phyloP scores from a whole-genome alignment of 495 filamentous ascomycete species.

The Diplogelasinospora grovesii region DNA sequence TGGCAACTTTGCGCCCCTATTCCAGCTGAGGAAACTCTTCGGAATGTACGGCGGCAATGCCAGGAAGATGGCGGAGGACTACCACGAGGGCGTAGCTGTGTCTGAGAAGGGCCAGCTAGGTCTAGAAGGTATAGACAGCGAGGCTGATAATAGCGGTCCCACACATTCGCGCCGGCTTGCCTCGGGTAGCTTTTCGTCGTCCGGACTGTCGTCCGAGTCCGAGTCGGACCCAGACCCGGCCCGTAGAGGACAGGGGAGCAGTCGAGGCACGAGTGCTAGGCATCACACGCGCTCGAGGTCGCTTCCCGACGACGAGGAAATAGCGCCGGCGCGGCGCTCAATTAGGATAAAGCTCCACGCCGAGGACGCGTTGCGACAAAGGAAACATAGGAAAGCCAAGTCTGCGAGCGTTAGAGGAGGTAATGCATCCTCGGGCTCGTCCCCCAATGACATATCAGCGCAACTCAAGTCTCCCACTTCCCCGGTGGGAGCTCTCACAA shows the following conservation, averaged over 20 bases:
- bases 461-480: slow-evolving; percentile 88
- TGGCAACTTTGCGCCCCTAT: slow-evolving; percentile 67
- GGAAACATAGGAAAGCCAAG: slow-evolving; percentile 51
- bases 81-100: slow-evolving; percentile 26
- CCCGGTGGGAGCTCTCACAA: slow-evolving; percentile 69
- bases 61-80: slow-evolving; percentile 32
- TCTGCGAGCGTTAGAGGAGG: slow-evolving; percentile 29
- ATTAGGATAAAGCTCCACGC: slow-evolving; percentile 88
- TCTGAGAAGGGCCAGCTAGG: slow-evolving; percentile 22
- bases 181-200: slow-evolving; percentile 57
- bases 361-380: slow-evolving; percentile 61
- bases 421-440: slow-evolving; percentile 10
- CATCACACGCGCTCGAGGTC: slow-evolving; percentile 53
- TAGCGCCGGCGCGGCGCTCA: slow-evolving; percentile 62
- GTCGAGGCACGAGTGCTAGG: slow-evolving; percentile 13
- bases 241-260: slow-evolving; percentile 11
- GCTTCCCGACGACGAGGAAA: slow-evolving; percentile 48
- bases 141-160: slow-evolving; percentile 8
- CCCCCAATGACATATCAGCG: slow-evolving; percentile 37
- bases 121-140: slow-evolving; percentile 7
- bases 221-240: slow-evolving; percentile 50
- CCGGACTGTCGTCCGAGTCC: slow-evolving; percentile 51
- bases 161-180: slow-evolving; percentile 33
- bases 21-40: slow-evolving; percentile 54
- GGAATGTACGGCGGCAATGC: slow-evolving; percentile 33